Conservation (phyloP, 345 rosid species). For the Salix suchowensis region DNA sequence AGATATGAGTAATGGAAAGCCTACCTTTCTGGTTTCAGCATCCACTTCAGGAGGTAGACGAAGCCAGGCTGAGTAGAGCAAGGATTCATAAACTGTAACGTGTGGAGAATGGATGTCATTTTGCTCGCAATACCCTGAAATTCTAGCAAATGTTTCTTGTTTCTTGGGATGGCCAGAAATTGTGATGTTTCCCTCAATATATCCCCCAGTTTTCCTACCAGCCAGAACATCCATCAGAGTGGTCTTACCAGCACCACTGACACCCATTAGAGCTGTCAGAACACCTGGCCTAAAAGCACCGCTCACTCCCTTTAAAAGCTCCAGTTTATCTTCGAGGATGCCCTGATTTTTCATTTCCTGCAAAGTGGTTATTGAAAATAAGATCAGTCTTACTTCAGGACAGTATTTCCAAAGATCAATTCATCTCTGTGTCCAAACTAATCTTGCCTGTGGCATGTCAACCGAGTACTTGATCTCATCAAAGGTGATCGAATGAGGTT, state of each 20-base stretch:
- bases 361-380: slow-evolving; percentile 3
- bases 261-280: slow-evolving; percentile 79
- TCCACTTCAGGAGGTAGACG: slow-evolving; percentile 50
- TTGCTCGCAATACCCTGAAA: slow-evolving; percentile 80
- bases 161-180: slow-evolving; percentile 74
- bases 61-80: slow-evolving; percentile 75
- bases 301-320: slow-evolving; percentile 62
- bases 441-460: slow-evolving; percentile 67
- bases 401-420: neutral
- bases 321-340: slow-evolving; percentile 49
- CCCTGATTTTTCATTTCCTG: slow-evolving; percentile 64
- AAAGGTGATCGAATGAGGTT: slow-evolving; percentile 55
- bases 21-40: slow-evolving; percentile 47
- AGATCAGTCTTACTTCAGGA: neutral
- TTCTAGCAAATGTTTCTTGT: slow-evolving; percentile 79
- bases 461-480: slow-evolving; percentile 56
- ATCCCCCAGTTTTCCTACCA: slow-evolving; percentile 82
- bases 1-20: neutral
- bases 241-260: slow-evolving; percentile 85
- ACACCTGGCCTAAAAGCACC: slow-evolving; percentile 87
- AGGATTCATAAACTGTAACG: slow-evolving; percentile 69
- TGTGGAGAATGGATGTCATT: slow-evolving; percentile 78
- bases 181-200: slow-evolving; percentile 56
- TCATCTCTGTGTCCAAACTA: neutral
- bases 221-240: slow-evolving; percentile 89